Conservation (phyloP, 2,329 filamentous ascomycete genomes). For the Phialophora expanda region DNA sequence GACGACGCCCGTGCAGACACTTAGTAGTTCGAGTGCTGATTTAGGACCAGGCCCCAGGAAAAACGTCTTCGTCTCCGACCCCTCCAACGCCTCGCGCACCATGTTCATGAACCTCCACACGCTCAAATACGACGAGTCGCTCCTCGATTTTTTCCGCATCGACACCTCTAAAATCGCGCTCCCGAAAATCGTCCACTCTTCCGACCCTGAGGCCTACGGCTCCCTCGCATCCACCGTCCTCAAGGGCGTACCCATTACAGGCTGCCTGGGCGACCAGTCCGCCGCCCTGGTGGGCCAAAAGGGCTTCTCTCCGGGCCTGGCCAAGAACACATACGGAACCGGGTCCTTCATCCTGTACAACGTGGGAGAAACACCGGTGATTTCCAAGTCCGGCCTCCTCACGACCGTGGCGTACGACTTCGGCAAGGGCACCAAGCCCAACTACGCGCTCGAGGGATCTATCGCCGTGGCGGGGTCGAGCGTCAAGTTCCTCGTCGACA, state of each 20-base stretch:
- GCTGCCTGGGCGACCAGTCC: slow-evolving; percentile 85
- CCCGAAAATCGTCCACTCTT: slow-evolving; percentile 83
- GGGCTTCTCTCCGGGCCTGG: slow-evolving; percentile 78
- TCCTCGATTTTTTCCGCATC: slow-evolving; percentile 80
- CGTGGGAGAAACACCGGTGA: slow-evolving; percentile 80
- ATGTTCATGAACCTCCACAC: slow-evolving; percentile 93
- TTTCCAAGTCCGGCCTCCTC: slow-evolving; percentile 80
- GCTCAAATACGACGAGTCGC: slow-evolving; percentile 75
- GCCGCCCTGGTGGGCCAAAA: slow-evolving; percentile 84
- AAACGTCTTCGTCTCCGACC: slow-evolving; percentile 79
- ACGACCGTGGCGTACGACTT: slow-evolving; percentile 90
- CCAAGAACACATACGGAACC: slow-evolving; percentile 91
- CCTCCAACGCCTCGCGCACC: slow-evolving; percentile 84
- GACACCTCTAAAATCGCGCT: slow-evolving; percentile 73
- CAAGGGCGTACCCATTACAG: slow-evolving; percentile 74
- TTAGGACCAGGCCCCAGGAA: slow-evolving; percentile 53
- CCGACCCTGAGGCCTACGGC: slow-evolving; percentile 75
- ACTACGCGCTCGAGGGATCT: slow-evolving; percentile 83
- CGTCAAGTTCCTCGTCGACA: slow-evolving; percentile 75
- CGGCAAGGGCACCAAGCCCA: slow-evolving; percentile 67
- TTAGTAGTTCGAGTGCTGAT: background rate
- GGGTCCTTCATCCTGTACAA: slow-evolving; percentile 91
- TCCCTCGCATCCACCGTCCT: slow-evolving; percentile 68
- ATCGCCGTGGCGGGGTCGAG: slow-evolving; percentile 82
- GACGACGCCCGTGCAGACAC: background rate